A percentile compares a stretch with the other conserved stretches of the same genome.
Conservation (phyloP, 2,329 filamentous ascomycete genomes). For the Fusarium chlamydosporum region DNA sequence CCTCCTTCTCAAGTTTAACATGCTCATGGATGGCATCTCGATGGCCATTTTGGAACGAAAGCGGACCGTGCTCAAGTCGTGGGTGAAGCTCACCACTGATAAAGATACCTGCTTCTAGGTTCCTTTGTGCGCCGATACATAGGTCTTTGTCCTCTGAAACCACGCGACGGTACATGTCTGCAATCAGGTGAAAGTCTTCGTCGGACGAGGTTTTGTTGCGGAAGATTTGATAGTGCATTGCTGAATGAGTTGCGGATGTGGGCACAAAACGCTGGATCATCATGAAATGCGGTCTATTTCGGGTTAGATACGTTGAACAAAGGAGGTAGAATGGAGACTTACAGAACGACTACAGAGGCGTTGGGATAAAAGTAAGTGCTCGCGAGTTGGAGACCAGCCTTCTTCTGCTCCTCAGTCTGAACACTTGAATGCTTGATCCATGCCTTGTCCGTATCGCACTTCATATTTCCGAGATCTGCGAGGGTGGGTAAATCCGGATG, state of each 20-base stretch:
- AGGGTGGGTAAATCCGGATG: conserved; percentile 37
- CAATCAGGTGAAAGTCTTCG: conserved; percentile 13
- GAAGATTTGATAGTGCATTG: conserved; percentile 38
- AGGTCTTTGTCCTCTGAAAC: conserved; percentile 39
- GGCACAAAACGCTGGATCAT: conserved; percentile 40
- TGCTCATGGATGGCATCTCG: conserved; percentile 35
- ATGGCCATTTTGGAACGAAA: conserved; percentile 36
- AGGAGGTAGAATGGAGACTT: not conserved
- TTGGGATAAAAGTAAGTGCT: conserved; percentile 42
- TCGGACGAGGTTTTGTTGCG: conserved; percentile 31
- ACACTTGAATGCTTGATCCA: conserved; percentile 38
- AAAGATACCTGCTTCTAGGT: conserved; percentile 31
- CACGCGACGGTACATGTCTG: conserved; percentile 28
- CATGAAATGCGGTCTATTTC: conserved; percentile 31
- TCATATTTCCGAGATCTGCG: conserved; percentile 35
- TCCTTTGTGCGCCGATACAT: conserved; percentile 25
- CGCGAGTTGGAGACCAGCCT: conserved; percentile 29
- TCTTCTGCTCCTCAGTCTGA: conserved; percentile 35
- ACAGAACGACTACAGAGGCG: conserved; percentile 37
- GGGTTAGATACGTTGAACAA: not conserved
- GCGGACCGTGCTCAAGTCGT: conserved; percentile 34
- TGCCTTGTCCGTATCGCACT: conserved; percentile 30
- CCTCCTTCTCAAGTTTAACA: conserved; percentile 24
- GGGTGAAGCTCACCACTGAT: conserved; percentile 37
- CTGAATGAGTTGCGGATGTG: conserved; percentile 14